phyloP scores from a whole-genome alignment of 2,329 filamentous ascomycete genomes.

The Canariomyces notabilis region DNA sequence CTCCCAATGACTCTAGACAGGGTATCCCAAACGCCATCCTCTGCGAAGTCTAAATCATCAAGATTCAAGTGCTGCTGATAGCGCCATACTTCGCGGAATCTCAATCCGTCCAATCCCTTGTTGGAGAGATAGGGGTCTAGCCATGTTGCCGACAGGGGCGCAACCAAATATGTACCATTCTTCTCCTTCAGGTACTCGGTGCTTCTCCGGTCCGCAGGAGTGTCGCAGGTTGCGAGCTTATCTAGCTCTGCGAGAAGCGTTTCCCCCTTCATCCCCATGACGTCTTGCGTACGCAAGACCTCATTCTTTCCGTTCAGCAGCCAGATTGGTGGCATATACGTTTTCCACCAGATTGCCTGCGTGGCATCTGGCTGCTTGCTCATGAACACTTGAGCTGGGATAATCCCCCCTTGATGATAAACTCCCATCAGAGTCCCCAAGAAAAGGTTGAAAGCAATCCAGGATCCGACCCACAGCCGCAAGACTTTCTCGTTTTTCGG shows the following conservation, averaged over 20 bases:
- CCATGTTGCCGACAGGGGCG: constrained; percentile 66
- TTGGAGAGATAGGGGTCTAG: constrained; percentile 59
- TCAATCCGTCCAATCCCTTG: constrained; percentile 54
- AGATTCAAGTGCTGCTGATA: constrained; percentile 66
- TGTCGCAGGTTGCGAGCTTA: constrained; percentile 58
- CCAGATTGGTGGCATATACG: constrained; percentile 77
- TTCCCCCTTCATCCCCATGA: constrained; percentile 66
- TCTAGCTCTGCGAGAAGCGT: constrained; percentile 55
- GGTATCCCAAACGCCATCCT: constrained; percentile 70
- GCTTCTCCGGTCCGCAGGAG: constrained; percentile 50
- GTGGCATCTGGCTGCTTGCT: constrained; percentile 64
- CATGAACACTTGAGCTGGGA: constrained; percentile 71
- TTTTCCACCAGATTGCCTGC: constrained; percentile 78
- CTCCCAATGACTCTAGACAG: constrained; percentile 61
- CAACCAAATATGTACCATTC: constrained; percentile 65
- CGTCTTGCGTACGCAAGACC: constrained; percentile 63
- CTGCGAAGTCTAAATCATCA: constrained; percentile 74
- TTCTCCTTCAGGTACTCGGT: constrained; percentile 55
- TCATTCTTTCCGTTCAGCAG: constrained; percentile 71
- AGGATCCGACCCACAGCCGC: constrained; percentile 53
- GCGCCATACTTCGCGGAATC: constrained; percentile 66
- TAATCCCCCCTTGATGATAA: constrained; percentile 75
- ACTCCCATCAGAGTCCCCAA: constrained; percentile 71
- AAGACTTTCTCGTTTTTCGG: constrained; percentile 49
- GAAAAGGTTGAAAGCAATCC: constrained; percentile 65